Base-by-base conservation (phyloP, 2,329 filamentous ascomycete genomes). In the Trichoderma lentiforme region DNA sequence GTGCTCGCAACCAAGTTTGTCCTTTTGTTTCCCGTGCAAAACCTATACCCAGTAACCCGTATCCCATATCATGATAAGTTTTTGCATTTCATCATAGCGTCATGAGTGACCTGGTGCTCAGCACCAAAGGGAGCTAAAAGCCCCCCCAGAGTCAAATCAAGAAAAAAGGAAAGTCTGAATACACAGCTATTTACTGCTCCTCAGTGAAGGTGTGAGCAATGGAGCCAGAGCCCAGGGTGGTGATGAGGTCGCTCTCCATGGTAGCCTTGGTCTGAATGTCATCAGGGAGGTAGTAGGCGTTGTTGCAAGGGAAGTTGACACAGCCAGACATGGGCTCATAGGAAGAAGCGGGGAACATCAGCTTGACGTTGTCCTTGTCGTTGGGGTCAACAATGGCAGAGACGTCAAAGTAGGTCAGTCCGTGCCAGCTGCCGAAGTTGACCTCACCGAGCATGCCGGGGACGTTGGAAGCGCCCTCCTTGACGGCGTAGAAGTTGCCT, bases 241-340 rank as follows among this genome's bases (percentile, higher is more conserved):
- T 85, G 78, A 88, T 80, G 75, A 89, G 80, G 74, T 88, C 82
- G 18, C 75, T 78, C 78, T 86, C 84, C 7, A 75, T 57, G 34
- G 86, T 88, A 51, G 81, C 78, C 80, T 87, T 86, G 77, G 88
- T 90, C 80, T 88, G 85, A 74, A 88, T 75, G 73, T 90, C 88
- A 71, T 89, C 84, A 11, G 82, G 77, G 18, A 82, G 78, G 79
- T 85, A 87, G 84, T 90, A 90, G 73, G 80, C 83, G 74, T 85
- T 88, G 77, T 81, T 73, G 81, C 87, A 89, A 62, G 86, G 86
- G 82, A 85, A 88, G 11, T 74, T 71, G 67, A 82, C 79, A 79
- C 87, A 89, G 56, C 87, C 87, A 24, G 86, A 88, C 76, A 84
- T 79, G 72, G 76, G 84, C 73, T 73, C 74, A 74, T 81, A 76